Evolutionary conservation across 192 early-diverging fungal species (phyloP).

Genomic region (Coemansia sp.): DNA sequence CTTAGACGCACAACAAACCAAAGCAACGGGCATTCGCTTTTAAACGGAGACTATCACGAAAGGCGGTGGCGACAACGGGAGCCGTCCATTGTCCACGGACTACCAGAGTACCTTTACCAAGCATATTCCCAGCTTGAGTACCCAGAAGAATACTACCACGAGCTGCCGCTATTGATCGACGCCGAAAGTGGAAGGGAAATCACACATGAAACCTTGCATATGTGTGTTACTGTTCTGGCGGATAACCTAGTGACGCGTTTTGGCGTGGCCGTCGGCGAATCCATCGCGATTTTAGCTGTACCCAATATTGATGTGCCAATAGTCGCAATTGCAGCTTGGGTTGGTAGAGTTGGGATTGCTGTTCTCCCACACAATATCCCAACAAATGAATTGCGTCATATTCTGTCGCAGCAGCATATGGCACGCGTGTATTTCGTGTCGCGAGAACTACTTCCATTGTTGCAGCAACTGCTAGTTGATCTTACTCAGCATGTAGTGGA

Average conservation of each 20-base stretch:
- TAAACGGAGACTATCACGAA: slow-evolving; percentile 8
- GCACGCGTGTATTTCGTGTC: slow-evolving; percentile 27
- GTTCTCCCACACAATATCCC: slow-evolving; percentile 17
- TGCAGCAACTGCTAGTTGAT: slow-evolving; percentile 9
- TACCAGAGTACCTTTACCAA: slow-evolving; percentile 35
- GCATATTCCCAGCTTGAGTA: slow-evolving; percentile 18
- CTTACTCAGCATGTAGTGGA: neutral
- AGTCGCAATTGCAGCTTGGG: slow-evolving; percentile 31
- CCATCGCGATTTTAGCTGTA: slow-evolving; percentile 20
- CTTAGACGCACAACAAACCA: neutral
- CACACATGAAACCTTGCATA: slow-evolving; percentile 11
- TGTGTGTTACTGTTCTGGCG: slow-evolving; percentile 10
- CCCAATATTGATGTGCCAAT: slow-evolving; percentile 36
- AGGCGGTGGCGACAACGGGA: slow-evolving; percentile 7
- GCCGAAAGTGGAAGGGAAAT: slow-evolving; percentile 16
- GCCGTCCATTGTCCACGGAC: slow-evolving; percentile 5
- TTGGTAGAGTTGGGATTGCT: slow-evolving; percentile 22
- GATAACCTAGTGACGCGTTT: slow-evolving; percentile 14
- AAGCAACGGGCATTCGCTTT: slow-evolving; percentile 3
- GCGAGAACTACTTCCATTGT: neutral
- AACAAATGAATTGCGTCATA: slow-evolving; percentile 6
- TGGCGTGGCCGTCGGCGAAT: slow-evolving; percentile 6
- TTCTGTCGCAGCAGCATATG: slow-evolving; percentile 14
- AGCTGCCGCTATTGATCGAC: slow-evolving; percentile 24
- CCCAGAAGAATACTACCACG: neutral